Conservation (phyloP, 768 basidiomycete genomes). For the Boletus eberwhitei region DNA sequence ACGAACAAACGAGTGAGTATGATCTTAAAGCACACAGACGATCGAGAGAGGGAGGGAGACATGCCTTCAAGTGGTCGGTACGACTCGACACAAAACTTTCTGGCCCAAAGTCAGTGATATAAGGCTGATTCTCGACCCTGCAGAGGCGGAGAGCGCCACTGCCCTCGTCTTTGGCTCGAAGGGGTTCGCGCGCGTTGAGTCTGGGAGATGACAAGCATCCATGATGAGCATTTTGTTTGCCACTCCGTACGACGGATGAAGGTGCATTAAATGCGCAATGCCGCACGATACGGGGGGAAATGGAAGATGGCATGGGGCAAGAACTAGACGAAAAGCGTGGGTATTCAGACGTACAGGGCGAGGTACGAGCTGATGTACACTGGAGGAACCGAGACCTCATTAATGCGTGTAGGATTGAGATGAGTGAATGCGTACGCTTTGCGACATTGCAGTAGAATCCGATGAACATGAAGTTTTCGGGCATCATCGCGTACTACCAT, state of each 20-base stretch:
- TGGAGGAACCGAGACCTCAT: conserved; percentile 15
- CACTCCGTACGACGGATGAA: not conserved
- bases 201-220: conserved; percentile 18
- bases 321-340: not conserved
- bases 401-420: not conserved
- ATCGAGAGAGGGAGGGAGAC: not conserved
- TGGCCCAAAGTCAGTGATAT: not conserved
- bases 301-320: not conserved
- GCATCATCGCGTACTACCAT: conserved; percentile 43
- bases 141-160: conserved; percentile 41
- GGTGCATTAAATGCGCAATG: not conserved
- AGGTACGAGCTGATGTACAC: conserved; percentile 58
- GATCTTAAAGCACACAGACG: not conserved
- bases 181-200: conserved; percentile 43
- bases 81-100: not conserved
- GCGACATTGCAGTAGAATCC: conserved; percentile 49
- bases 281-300: not conserved
- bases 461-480: conserved; percentile 50
- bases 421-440: conserved; percentile 40
- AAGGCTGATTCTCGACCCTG: conserved; percentile 23
- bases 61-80: conserved; percentile 3
- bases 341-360: conserved; percentile 32
- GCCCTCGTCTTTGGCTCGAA: conserved; percentile 33
- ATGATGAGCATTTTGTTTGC: not conserved
- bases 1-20: not conserved